Evolutionary conservation across 768 basidiomycete genomes (phyloP), one percentile per base, ranked within the genome.

Genomic region (Kwoniella shandongensis): DNA sequence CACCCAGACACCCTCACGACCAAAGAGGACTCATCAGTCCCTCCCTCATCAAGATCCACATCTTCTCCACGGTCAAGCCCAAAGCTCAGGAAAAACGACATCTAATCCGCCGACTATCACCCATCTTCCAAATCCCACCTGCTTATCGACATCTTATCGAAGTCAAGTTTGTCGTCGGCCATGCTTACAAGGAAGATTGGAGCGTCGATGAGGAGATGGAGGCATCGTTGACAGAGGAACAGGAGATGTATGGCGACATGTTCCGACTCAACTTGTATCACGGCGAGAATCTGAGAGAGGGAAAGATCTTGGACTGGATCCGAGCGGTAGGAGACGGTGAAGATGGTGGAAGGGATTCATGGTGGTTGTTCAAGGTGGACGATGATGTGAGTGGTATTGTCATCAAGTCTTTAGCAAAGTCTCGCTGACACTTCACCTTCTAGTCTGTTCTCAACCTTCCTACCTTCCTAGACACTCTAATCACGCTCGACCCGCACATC

Each of bases 301-400:
- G 54, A 10, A 54, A 54, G 27, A 54, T 54, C 18, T 27, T 54
- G 18, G 44, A 48, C n/a, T 55, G 54, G 54, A 27, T 55, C 12
- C 12, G 44, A 29, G 44, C 27, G 17, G 54, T 29, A 10, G 54
- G 54, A 8, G 26, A 10, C 26, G 54, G 54, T 11, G 25, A 36
- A 18, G 65, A 66, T 51, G 61, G 61, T 7, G 57, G 61, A 8
- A 42, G 65, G 23, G 40, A 51, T 20, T 53, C 52, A 4, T 63
- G 47, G 61, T 66, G 49, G n/a, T 47, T 66, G 2, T 62, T 66
- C 61, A 66, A 66, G 46, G 51, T 66, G 44, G 65, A 66, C 46
- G 65, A 66, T 36, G 65, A 66, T 54, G 65, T 63, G 61, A 60
- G 65, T 63, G 5, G n/a, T 30, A 2, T 8, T 15, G 18, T 10